Conservation (phyloP, 345 rosid species). For the Citrus mangshanensis region DNA sequence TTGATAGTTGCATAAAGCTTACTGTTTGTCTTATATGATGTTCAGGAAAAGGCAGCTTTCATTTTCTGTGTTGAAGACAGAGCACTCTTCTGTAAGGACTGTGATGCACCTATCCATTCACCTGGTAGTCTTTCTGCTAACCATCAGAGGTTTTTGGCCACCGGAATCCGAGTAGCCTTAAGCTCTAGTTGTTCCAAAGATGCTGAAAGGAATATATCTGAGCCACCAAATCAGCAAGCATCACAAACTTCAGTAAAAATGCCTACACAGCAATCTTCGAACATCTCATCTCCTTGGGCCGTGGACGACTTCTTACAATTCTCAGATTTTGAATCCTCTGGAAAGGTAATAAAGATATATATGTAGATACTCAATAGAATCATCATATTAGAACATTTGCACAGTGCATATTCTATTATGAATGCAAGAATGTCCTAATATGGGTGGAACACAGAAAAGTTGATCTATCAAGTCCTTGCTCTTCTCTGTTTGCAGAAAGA, state of each 20-base stretch:
- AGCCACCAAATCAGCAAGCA: conserved; percentile 61
- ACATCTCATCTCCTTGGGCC: conserved; percentile 56
- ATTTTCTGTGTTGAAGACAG: conserved; percentile 97
- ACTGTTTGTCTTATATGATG: neutral
- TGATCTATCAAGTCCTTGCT: neutral
- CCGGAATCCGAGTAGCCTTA: conserved; percentile 83
- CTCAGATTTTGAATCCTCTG: conserved; percentile 58
- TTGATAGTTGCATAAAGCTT: neutral
- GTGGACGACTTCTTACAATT: conserved; percentile 74
- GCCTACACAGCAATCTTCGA: conserved; percentile 43
- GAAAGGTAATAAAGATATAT: conserved; percentile 50
- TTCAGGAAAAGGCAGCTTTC: conserved; percentile 91
- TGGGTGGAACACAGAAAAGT: neutral
- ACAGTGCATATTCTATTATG: neutral
- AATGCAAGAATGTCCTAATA: neutral
- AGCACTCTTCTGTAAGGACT: conserved; percentile 84
- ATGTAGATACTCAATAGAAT: neutral
- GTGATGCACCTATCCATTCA: conserved; percentile 78
- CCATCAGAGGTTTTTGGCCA: conserved; percentile 88
- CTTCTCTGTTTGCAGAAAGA: conserved; percentile 51
- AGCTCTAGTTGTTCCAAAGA: conserved; percentile 57
- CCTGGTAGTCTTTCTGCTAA: conserved; percentile 77
- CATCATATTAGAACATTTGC: neutral
- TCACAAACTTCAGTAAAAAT: conserved; percentile 37
- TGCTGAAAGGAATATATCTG: conserved; percentile 36